Evolutionary conservation across 2,329 filamentous ascomycete species (phyloP).

Genomic region (Sphaerostilbella broomeana): DNA sequence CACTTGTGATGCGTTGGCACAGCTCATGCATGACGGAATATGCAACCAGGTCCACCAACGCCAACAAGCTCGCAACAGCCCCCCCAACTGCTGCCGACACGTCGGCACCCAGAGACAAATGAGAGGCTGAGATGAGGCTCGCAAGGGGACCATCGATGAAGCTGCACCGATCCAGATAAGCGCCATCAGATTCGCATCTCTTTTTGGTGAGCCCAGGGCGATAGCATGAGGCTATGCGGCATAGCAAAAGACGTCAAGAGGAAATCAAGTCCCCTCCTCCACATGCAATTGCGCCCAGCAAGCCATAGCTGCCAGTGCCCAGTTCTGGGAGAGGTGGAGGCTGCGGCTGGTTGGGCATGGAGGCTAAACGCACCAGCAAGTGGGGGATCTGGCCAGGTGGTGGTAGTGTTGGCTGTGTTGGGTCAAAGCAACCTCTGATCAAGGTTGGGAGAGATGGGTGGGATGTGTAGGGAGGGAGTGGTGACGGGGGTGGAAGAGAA

Average conservation of each 20-base stretch:
- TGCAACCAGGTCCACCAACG: constrained; percentile 31
- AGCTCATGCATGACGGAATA: constrained; percentile 52
- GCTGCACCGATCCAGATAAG: constrained; percentile 13
- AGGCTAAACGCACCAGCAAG: constrained; percentile 10
- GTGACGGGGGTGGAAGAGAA: constrained; percentile 16
- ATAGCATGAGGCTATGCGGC: too few relatives aligned
- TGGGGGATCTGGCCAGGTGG: constrained; percentile 12
- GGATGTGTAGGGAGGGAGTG: constrained; percentile 7
- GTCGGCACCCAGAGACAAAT: constrained; percentile 13
- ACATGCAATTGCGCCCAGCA: too few relatives aligned
- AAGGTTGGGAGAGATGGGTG: constrained; percentile 11
- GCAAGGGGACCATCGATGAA: constrained; percentile 10
- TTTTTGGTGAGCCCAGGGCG: too few relatives aligned
- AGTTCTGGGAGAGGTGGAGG: too few relatives aligned
- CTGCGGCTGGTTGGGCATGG: constrained; percentile 13
- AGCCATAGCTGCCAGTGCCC: too few relatives aligned
- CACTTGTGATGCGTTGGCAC: constrained; percentile 34
- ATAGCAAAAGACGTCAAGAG: too few relatives aligned
- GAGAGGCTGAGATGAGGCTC: constrained; percentile 9
- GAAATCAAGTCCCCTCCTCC: too few relatives aligned
- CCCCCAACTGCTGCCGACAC: constrained; percentile 15
- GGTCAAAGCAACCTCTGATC: constrained; percentile 12
- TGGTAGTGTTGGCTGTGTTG: constrained; percentile 15
- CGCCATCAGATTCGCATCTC: constrained; percentile 11
- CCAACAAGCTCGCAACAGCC: constrained; percentile 15